Base-by-base conservation (phyloP, 1,139 yeast genomes). In the Sugiyamaella castrensis region DNA sequence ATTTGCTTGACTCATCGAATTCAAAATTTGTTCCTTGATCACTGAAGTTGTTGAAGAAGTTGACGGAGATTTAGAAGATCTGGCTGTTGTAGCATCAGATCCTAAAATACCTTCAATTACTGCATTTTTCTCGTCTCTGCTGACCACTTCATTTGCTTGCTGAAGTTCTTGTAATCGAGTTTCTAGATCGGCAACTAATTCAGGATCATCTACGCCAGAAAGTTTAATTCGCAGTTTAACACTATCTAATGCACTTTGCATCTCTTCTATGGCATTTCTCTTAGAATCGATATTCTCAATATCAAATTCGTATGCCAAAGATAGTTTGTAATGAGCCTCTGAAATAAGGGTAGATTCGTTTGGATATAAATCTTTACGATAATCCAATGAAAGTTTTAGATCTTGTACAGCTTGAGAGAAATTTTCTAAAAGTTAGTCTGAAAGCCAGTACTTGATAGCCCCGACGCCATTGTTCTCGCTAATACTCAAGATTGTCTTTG, bases 241-340 rank as follows among this genome's bases (percentile, higher is more conserved):
- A 11, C 85, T 76, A 28, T 75, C 77, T 19, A 87, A 74, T 1
- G 96, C 88, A 46, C 70, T 64, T 50, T 73, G 68, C 72, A 84
- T 75, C 52, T 84, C 81, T 32, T 72, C 71, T 6, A 82, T 78
- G 0, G 94, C 86, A 53, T 73, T 72, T 4, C 65, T 60, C 29
- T 43, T 44, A 15, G 50, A 42, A 1, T 68, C 68, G 0, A 76
- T 75, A 55, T 77, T 79, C 41, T 79, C 84, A 12, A 76, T 74
- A 51, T 79, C 74, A 59, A 85, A 84, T 60, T 89, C 96, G 52
- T 80, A 71, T 0, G 96, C 95, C 43, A 89, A 72, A 0, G 95
- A 84, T 35, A 87, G 72, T 66, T 88, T 88, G 69, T 84, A 87
- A 66, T 87, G 87, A 0, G 89, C 83, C 62, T 88, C 96, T 2